phyloP scores from a whole-genome alignment of 345 rosid species.

The Orychophragmus violaceus region DNA sequence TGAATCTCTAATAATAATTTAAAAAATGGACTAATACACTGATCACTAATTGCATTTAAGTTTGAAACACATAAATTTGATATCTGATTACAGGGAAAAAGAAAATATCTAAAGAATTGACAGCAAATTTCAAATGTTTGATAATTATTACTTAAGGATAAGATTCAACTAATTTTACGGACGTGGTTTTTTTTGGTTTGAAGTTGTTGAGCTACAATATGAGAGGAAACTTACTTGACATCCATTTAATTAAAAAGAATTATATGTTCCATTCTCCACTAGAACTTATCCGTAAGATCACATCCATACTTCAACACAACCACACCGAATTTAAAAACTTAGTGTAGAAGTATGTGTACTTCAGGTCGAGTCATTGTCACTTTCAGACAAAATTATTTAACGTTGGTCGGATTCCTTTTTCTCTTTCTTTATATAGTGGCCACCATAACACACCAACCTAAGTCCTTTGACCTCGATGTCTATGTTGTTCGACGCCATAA shows the following conservation, averaged over 20 bases:
- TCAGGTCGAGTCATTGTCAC: conserved; percentile 29
- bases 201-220: conserved; percentile 25
- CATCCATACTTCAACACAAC: conserved; percentile 12
- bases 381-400: conserved; percentile 23
- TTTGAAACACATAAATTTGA: too few species aligned
- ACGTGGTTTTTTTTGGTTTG: conserved; percentile 1
- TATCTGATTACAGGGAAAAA: background rate
- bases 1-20: too few species aligned
- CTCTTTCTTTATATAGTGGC: conserved; percentile 13
- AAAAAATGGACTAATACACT: too few species aligned
- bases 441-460: conserved; percentile 16
- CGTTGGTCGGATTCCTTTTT: conserved; percentile 22
- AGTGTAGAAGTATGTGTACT: conserved; percentile 26
- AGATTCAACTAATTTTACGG: conserved; percentile 6
- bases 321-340: conserved; percentile 25
- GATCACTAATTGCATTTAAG: too few species aligned
- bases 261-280: conserved; percentile 6
- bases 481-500: background rate
- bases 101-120: background rate
- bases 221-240: conserved; percentile 7
- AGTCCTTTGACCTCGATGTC: conserved; percentile 10
- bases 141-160: background rate
- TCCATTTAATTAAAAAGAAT: background rate
- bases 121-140: background rate
- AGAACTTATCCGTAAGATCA: conserved; percentile 19